Evolutionary conservation across 2,329 filamentous ascomycete species (phyloP).

Genomic region (Hymenoscyphus albidus): DNA sequence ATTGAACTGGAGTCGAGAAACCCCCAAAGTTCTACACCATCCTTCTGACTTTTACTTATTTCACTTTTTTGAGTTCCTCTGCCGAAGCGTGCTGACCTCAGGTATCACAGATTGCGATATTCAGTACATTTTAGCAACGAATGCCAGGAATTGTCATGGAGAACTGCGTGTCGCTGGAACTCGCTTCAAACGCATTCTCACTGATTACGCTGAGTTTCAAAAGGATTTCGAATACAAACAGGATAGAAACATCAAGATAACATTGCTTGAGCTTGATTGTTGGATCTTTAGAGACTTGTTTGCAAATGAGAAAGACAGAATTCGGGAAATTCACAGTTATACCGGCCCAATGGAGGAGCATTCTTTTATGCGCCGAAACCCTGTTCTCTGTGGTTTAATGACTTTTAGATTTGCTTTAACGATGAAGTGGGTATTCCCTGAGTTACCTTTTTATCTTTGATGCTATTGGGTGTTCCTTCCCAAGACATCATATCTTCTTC

Average conservation of each 20-base stretch:
- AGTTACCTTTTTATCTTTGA: too few species aligned
- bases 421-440: constrained; percentile 8
- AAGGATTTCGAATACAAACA: constrained; percentile 8
- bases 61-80: too few species aligned
- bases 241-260: constrained; percentile 2
- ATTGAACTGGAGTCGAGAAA: too few species aligned
- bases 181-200: constrained; percentile 10
- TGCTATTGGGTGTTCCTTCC: too few species aligned
- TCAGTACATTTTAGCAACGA: constrained; percentile 32
- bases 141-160: constrained; percentile 10
- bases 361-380: constrained; percentile 18
- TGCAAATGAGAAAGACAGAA: constrained; percentile 1
- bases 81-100: neutral
- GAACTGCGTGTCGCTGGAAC: constrained; percentile 16
- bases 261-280: constrained; percentile 15
- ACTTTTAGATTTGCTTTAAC: constrained; percentile 17
- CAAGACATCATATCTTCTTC: too few species aligned
- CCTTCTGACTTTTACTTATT: too few species aligned
- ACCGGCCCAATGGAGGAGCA: constrained; percentile 1
- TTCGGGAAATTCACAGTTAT: constrained; percentile 2
- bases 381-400: constrained; percentile 20
- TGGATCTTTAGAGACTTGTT: constrained; percentile 18
- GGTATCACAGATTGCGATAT: constrained; percentile 28
- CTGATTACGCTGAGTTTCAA: constrained; percentile 10
- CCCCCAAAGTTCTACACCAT: too few species aligned